Base-by-base conservation (phyloP, 805 yeast species). In the Metschnikowia cerradonensis region DNA sequence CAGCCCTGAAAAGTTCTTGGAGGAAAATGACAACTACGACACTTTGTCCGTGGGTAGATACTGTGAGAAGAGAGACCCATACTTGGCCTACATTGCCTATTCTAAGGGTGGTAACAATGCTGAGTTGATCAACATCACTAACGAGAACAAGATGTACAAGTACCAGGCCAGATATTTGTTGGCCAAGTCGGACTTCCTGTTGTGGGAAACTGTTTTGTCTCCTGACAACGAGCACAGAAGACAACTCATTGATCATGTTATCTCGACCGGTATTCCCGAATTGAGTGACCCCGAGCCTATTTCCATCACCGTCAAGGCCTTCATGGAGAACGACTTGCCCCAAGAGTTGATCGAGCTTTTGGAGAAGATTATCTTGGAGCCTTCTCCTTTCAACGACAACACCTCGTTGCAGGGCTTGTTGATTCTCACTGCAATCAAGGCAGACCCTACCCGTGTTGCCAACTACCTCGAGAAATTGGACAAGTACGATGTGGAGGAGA, bases 11-110 rank as follows among this genome's bases (percentile, higher is more conserved):
- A 90, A 90, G 70, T 94, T 94, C 78, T 80, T 94, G 75, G 86
- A 84, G 66, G 98, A 92, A 71, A 94, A 94, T 70, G 79, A 84
- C 60, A 79, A 80, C 64, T 94, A 94, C 73, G 95, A 94, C 72
- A 86, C 98, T n/a, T 76, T 88, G 60, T 87, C 87, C 62, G 97
- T 94, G 58, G 99, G 99, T 78, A 90, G 83, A 67, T 94, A 94
- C 77, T 94, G 99, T 79, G 99, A 94, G 73, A 92, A 89, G 82
- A 88, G 99, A 72, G 99, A 94, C 66, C 99, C 99, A 55, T 94
- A 90, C 73, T 78, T 94, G 67, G 99, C 99, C 30, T 94, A 90
- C 71, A 94, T 94, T 72, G 96, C 97, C 47, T 94, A 94, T 71
- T 96, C 95, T 54, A 92, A 91, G 73, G 99, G 99, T 66, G 76